phyloP scores from a whole-genome alignment of 2,329 filamentous ascomycete genomes.

The Alternaria ventricosa region DNA sequence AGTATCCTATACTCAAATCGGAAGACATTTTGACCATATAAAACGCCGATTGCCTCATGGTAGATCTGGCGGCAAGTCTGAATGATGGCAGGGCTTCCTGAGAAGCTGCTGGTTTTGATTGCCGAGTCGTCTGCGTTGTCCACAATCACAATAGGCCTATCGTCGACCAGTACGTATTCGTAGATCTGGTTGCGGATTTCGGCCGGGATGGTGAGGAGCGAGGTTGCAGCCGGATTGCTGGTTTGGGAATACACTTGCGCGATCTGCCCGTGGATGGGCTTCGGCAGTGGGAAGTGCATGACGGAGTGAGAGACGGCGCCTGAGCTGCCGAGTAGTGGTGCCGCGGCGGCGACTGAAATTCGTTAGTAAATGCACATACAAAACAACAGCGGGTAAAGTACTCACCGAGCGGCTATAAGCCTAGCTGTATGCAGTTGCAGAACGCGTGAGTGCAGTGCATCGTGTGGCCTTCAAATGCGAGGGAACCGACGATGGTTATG shows the following conservation, averaged over 20 bases:
- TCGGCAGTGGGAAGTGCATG: neutral
- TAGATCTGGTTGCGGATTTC: neutral
- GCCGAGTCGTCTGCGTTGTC: neutral
- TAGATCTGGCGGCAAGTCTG: neutral
- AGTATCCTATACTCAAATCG: neutral
- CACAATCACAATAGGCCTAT: accelerated
- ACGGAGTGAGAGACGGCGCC: neutral
- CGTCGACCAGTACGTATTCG: neutral
- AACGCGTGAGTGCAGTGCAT: neutral
- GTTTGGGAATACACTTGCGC: neutral
- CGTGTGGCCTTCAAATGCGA: too few species aligned
- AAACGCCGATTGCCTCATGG: neutral
- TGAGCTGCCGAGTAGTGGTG: neutral
- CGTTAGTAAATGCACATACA: neutral
- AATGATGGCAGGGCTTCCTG: accelerated
- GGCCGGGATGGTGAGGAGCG: neutral
- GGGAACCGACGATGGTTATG: neutral
- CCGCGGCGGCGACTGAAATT: neutral
- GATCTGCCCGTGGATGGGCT: neutral
- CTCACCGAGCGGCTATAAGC: neutral
- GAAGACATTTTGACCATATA: neutral
- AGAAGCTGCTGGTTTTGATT: accelerated
- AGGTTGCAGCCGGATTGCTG: neutral
- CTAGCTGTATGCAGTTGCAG: neutral
- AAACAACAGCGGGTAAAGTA: accelerated